phyloP scores from a whole-genome alignment of 2,329 filamentous ascomycete genomes.

The Penicillium sp. region DNA sequence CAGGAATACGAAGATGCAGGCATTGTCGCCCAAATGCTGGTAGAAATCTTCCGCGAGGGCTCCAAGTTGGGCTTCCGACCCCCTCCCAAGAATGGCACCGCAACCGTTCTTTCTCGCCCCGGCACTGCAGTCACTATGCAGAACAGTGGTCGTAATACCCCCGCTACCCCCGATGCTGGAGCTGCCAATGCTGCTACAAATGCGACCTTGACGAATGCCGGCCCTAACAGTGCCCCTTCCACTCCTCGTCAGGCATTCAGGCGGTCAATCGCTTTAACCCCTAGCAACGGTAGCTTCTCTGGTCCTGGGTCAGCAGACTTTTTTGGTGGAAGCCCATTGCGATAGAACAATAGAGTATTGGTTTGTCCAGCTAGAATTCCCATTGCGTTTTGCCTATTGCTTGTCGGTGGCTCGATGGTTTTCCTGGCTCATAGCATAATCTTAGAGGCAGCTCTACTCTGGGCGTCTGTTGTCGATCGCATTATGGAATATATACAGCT shows the following conservation, averaged over 20 bases:
- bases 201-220: constrained; percentile 5
- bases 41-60: constrained; percentile 72
- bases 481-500: no score
- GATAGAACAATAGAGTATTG: constrained; percentile 23
- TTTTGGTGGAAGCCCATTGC: constrained; percentile 37
- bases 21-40: constrained; percentile 72
- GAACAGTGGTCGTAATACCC: constrained; percentile 41
- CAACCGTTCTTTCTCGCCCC: constrained; percentile 33
- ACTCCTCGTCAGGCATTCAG: constrained; percentile 41
- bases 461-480: no score
- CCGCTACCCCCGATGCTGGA: constrained; percentile 35
- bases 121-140: constrained; percentile 38
- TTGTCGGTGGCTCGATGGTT: no score
- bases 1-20: constrained; percentile 83
- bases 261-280: constrained; percentile 39
- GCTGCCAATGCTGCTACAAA: constrained; percentile 6
- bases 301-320: constrained; percentile 35
- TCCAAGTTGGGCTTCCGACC: constrained; percentile 55
- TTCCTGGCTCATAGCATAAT: no score
- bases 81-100: constrained; percentile 40
- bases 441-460: no score
- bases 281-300: constrained; percentile 40
- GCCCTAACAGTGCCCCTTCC: constrained; percentile 30
- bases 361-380: background rate
- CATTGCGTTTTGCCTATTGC: no score